Base-by-base conservation (phyloP, 257 asterid species). In the Dorcoceras hygrometricum region DNA sequence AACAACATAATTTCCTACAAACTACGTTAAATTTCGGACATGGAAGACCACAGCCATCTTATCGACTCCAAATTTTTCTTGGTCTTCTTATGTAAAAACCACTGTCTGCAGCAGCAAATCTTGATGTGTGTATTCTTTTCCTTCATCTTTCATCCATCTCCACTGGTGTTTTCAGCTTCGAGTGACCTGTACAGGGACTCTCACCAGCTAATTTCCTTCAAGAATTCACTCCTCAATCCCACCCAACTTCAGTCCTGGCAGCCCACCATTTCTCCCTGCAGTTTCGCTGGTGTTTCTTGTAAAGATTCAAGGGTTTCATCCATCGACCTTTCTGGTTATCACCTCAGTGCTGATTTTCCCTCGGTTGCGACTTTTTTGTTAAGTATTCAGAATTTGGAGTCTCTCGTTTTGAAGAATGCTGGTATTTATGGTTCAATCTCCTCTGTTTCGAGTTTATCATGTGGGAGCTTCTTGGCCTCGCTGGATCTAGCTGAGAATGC, bases 401-500 rank as follows among this genome's bases (percentile, higher is more conserved):
- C 91, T 78, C 86, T 93, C 12, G 81, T 77, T 59, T 76, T 93
- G 24, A 87, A 59, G 70, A 81, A 78, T 53, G 29, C 90, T n/a
- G 84, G 75, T 70, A 73, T 93, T 9, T 79, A 81, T 23, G 99
- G 99, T 24, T 32, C 77, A 46, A 65, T 93, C 24, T 56, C 84
- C 46, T 74, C 90, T 19, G 23, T 59, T 14, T 61, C 83, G 4
- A 80, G 77, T 70, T 59, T 78, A 68, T 68, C 85, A 34, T 90
- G 99, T 65, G 43, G 69, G 12, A 57, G 51, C 23, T 54, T 64
- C 14, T 57, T 93, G 28, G 70, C 43, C 31, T 72, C 74, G 1
- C 16, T 93, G 77, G 99, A 93, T 93, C 97, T 93, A 67, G 79
- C 99, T 14, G 88, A 63, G 24, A 93, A 93, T 74, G 58, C 73